A percentile compares a stretch with the other conserved stretches of the same genome.
Conservation (phyloP, 2,329 filamentous ascomycete species). For the Trichoderma hamatum region DNA sequence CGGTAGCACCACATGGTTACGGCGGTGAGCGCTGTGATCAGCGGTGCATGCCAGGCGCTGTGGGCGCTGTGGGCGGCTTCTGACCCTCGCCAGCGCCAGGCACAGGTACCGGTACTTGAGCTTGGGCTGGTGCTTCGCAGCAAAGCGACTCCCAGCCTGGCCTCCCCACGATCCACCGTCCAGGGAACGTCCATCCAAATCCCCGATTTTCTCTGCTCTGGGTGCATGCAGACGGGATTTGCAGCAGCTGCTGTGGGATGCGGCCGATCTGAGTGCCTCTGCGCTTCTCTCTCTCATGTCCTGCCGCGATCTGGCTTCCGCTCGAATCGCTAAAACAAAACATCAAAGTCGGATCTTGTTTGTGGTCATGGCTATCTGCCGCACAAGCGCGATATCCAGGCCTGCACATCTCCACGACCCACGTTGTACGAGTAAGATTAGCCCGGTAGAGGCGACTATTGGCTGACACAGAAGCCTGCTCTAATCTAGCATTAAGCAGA, state of each 20-base stretch:
- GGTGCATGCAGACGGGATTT: background rate
- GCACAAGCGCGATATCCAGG: conserved; percentile 8
- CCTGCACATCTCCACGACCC: conserved; percentile 14
- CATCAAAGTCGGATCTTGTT: background rate
- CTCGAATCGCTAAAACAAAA: background rate
- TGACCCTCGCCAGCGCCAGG: background rate
- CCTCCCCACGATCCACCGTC: conserved; percentile 22
- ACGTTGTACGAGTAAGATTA: conserved; percentile 22
- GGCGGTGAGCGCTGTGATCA: conserved; percentile 17
- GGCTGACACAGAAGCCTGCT: conserved; percentile 17
- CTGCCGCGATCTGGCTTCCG: background rate
- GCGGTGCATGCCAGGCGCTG: conserved; percentile 1
- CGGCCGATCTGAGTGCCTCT: conserved; percentile 8
- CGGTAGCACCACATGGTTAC: background rate
- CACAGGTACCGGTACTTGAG: background rate
- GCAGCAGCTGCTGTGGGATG: background rate
- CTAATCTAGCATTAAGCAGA: conserved; percentile 25
- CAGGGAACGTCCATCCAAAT: conserved; percentile 6
- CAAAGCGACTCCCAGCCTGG: conserved; percentile 11
- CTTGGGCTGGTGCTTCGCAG: conserved; percentile 1
- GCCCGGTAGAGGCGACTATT: conserved; percentile 9
- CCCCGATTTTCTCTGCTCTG: conserved; percentile 23
- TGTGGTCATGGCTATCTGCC: conserved; percentile 25
- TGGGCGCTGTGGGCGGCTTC: conserved; percentile 1
- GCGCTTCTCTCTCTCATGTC: background rate